These are phyloP conservation scores for sweet orange (Citrus sinensis) DNA, from an alignment of 345 rosid genomes.

Conservation along the genomic window DVS_A1.0 CM039162.1:6849001-6849500, in stretches of 20 bases:
- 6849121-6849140: not conserved
- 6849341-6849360: not conserved
- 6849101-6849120: too few relatives aligned
- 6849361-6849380: not conserved
- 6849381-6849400: not conserved
- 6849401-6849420: conserved; percentile 27
- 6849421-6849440: conserved; percentile 44
- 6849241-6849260: conserved; percentile 57
- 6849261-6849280: conserved; percentile 13
- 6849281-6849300: conserved; percentile 22
- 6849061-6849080: too few relatives aligned
- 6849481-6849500: conserved; percentile 17
- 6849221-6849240: conserved; percentile 45
- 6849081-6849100: too few relatives aligned
- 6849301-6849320: conserved; percentile 19
- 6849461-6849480: not conserved
- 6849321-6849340: not conserved
- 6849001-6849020: too few relatives aligned
- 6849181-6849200: conserved; percentile 45
- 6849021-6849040: too few relatives aligned
- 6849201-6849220: conserved; percentile 66
- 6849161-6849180: conserved; percentile 49
- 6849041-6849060: too few relatives aligned
- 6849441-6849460: conserved; percentile 27
- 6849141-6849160: conserved; percentile 23